Evolutionary conservation across 148 eudicot species (phyloP).

Genomic region (Rhododendron simsii): DNA sequence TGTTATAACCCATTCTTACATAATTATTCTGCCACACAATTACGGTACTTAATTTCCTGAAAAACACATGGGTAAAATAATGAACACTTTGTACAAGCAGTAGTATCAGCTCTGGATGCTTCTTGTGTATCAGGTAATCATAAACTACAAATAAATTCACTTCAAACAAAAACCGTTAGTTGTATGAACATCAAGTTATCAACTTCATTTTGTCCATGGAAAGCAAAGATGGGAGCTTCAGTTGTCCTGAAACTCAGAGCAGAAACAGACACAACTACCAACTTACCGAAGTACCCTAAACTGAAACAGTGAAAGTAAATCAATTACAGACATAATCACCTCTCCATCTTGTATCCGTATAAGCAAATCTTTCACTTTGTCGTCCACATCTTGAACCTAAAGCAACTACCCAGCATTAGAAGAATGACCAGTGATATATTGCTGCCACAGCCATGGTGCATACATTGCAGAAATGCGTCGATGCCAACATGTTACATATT

Average conservation of each 20-base stretch:
- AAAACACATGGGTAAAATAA: not conserved
- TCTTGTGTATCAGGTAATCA: not conserved
- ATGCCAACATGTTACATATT: not conserved
- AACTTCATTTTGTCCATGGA: not conserved
- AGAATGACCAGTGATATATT: not conserved
- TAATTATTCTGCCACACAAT: not conserved
- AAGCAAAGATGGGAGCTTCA: not conserved
- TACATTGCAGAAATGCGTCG: not conserved
- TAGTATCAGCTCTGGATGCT: not conserved
- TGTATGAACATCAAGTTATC: not conserved
- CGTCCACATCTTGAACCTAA: conserved; percentile 55
- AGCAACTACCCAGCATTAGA: conserved; percentile 12
- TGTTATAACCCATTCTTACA: not conserved
- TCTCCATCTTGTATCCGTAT: conserved; percentile 53
- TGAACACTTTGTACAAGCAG: not conserved
- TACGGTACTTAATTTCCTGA: not conserved
- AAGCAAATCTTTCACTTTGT: conserved; percentile 59
- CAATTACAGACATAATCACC: conserved; percentile 25
- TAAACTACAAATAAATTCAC: not conserved
- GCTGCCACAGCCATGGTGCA: not conserved
- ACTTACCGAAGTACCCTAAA: not conserved
- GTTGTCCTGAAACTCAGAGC: not conserved
- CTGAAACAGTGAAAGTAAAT: not conserved
- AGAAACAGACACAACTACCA: not conserved
- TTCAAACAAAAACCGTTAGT: not conserved